Percentiles rank a stretch among this genome's conserved stretches.
Evolutionary conservation across 768 basidiomycete species (phyloP).

Genomic region (Mycena vitilis): DNA sequence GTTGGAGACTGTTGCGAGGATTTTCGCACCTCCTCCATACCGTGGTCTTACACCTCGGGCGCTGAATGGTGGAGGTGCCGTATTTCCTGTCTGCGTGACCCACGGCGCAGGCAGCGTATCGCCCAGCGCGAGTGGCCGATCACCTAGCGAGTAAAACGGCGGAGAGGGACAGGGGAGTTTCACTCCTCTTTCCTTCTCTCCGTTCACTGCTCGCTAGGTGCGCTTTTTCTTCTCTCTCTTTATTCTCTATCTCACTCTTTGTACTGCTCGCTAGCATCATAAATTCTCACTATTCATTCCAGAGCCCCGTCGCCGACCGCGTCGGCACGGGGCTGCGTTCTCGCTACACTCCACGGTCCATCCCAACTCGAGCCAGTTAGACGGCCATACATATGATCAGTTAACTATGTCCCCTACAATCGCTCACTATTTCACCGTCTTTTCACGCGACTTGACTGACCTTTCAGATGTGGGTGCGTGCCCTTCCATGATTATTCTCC

Average conservation of each 20-base stretch:
- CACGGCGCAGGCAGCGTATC: constrained; percentile 2
- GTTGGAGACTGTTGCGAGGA: neutral
- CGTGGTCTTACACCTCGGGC: neutral
- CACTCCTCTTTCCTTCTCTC: constrained; percentile 3
- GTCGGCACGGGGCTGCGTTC: neutral
- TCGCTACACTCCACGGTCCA: neutral
- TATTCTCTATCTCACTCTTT: neutral
- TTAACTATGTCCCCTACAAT: neutral
- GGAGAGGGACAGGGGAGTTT: neutral
- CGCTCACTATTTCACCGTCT: neutral
- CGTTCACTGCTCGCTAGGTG: constrained; percentile 7
- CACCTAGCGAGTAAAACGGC: constrained; percentile 3
- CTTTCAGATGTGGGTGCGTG: neutral
- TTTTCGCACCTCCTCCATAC: neutral
- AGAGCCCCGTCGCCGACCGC: constrained; percentile 1
- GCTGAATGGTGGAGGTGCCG: neutral
- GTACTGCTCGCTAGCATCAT: neutral
- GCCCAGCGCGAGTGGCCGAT: constrained; percentile 2
- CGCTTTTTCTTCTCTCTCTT: constrained; percentile 1
- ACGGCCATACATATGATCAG: neutral
- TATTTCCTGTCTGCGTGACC: neutral
- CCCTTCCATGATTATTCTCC: neutral
- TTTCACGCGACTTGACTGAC: neutral
- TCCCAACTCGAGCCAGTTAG: constrained; percentile 1
- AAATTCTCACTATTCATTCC: constrained; percentile 1